Evolutionary conservation across 208 protist genomes (phyloP), one percentile per base, ranked within the genome.

Genomic region (Endotrypanum monterogeii): DNA sequence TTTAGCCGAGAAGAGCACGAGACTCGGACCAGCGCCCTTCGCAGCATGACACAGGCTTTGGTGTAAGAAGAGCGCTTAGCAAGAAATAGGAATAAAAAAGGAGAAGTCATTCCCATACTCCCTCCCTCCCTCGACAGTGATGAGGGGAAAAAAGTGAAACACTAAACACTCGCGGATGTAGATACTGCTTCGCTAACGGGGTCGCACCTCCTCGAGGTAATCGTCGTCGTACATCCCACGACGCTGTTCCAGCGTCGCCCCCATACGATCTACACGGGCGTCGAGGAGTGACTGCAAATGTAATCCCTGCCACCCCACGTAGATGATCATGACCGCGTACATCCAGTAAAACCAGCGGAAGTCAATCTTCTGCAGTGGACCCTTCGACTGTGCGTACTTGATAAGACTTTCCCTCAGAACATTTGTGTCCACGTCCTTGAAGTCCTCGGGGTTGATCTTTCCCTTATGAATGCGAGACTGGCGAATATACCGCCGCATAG

Each of bases 261-360:
- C 89, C 65, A 67, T 85, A 50, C 87, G 83, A 48, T 96, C 87
- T 5, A 93, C 37, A 44, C 85, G 89, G 23, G 82, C 86, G 51
- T 92, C 84, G 23, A 91, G 57, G 76, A 93, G 80, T 3, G 73
- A 74, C 72, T 92, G 81, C 55, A 94, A 73, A 41, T 79, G 60
- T 57, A 89, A 66, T 3, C 84, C 88, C 71, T 93, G 86, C 79
- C 84, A 95, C n/a, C 90, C 74, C 1, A 88, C 82, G 58, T 92
- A 93, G 11, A 81, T 74, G 77, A 95, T 90, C 91, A 95, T 95
- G 25, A 95, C 55, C 14, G 77, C 86, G 79, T 95, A 95, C 84
- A 95, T 91, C 87, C 87, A 95, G 65, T 91, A 93, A 55, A 95
- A 93, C 71, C 83, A 87, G 32, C 90, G 88, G 67, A 95, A 91